Evolutionary conservation across 169 alveolate species (phyloP).

Genomic region (Cryptosporidium ubiquitum): DNA sequence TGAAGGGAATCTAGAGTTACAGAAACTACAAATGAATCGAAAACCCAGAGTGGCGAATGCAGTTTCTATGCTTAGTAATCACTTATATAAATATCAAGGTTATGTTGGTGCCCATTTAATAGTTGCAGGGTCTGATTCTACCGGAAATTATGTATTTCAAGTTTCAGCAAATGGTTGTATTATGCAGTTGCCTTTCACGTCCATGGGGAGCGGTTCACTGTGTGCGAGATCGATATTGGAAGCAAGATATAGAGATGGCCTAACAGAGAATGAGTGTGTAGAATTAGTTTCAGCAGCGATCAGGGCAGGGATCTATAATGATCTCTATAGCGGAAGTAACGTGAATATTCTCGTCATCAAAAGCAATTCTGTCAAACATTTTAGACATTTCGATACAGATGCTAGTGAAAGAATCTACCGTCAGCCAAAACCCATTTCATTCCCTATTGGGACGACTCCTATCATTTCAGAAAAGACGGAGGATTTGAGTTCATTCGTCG

Average conservation of each 20-base stretch:
- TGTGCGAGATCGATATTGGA: conserved; percentile 97
- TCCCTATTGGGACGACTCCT: conserved; percentile 84
- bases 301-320: conserved; percentile 97
- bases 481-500: conserved; percentile 75
- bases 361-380: conserved; percentile 87
- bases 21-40: conserved; percentile 91
- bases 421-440: conserved; percentile 78
- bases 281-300: conserved; percentile 91
- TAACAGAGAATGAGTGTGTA: conserved; percentile 93
- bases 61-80: conserved; percentile 87
- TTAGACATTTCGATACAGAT: conserved; percentile 81
- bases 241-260: conserved; percentile 90
- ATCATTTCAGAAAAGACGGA: conserved; percentile 81
- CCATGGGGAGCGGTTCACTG: conserved; percentile 98
- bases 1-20: conserved; percentile 90
- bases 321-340: conserved; percentile 95
- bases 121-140: conserved; percentile 97
- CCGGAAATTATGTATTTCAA: conserved; percentile 93
- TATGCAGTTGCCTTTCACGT: conserved; percentile 89
- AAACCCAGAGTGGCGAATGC: conserved; percentile 91
- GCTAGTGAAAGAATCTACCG: conserved; percentile 83
- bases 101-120: conserved; percentile 96
- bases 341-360: conserved; percentile 93
- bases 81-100: conserved; percentile 94
- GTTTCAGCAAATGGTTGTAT: conserved; percentile 96